phyloP scores from a whole-genome alignment of 768 basidiomycete genomes.

The Pulveroboletus sp. region DNA sequence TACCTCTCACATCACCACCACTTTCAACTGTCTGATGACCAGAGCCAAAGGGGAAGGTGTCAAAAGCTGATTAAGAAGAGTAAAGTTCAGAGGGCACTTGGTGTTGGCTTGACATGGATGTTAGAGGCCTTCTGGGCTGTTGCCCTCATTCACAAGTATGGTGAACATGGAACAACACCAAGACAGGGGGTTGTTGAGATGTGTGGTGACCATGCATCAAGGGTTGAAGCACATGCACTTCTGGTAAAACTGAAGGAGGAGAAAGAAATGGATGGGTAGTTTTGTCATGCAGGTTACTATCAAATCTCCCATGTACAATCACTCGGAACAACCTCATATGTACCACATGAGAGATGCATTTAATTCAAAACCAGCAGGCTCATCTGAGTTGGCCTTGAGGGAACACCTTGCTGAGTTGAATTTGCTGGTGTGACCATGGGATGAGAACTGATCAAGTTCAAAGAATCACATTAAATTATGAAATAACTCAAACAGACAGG shows the following conservation, averaged over 20 bases:
- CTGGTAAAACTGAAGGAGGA: background rate
- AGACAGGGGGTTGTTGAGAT: background rate
- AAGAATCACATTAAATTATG: background rate
- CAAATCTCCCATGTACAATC: no score
- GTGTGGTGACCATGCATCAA: background rate
- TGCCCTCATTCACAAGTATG: background rate
- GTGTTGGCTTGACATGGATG: background rate
- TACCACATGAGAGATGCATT: no score
- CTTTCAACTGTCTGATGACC: no score
- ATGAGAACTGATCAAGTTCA: no score
- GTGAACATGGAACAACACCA: background rate
- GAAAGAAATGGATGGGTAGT: background rate
- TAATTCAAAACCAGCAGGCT: no score
- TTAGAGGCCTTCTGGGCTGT: background rate
- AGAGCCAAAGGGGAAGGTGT: background rate
- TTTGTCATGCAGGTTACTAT: no score
- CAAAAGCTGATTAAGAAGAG: background rate
- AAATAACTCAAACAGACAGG: background rate
- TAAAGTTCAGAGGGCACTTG: background rate
- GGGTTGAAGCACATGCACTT: background rate
- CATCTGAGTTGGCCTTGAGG: no score
- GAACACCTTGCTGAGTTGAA: no score
- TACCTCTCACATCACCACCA: no score
- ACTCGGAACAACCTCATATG: no score
- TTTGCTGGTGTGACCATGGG: no score